Evolutionary conservation across 345 rosid genomes (phyloP).

Genomic region (Eutrema japonicum): DNA sequence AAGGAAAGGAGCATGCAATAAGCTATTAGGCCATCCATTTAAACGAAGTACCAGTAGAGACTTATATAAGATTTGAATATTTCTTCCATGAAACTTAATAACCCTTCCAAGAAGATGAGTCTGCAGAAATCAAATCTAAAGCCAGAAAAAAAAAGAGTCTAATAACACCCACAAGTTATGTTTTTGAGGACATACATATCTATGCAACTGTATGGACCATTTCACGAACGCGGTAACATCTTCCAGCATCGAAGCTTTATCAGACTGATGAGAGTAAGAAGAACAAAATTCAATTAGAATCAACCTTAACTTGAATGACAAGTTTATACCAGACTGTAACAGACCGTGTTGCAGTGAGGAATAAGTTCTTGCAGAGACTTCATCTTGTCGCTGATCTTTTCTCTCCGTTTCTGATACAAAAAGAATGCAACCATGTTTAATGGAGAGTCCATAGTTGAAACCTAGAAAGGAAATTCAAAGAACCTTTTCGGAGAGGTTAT

Average conservation of each 20-base stretch:
- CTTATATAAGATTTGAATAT: constrained; percentile 14
- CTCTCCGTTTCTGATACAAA: constrained; percentile 58
- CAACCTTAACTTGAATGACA: not conserved
- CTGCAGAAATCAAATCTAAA: constrained; percentile 9
- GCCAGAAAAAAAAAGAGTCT: not conserved
- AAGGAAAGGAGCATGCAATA: not conserved
- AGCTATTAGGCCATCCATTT: constrained; percentile 11
- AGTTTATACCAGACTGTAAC: not conserved
- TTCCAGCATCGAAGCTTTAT: constrained; percentile 42
- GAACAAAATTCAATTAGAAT: not conserved
- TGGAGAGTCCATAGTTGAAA: not conserved
- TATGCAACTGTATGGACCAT: constrained; percentile 20
- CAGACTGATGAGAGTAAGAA: constrained; percentile 23
- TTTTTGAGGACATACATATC: constrained; percentile 26
- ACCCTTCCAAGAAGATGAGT: constrained; percentile 22
- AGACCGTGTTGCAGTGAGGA: constrained; percentile 42
- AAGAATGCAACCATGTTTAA: not conserved
- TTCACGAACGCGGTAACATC: constrained; percentile 34
- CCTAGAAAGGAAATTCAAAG: constrained; percentile 21
- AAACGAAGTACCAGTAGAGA: constrained; percentile 17
- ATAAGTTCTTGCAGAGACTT: constrained; percentile 56
- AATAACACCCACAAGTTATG: not conserved
- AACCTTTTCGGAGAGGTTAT: constrained; percentile 85
- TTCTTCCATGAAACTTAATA: constrained; percentile 12
- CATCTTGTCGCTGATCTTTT: constrained; percentile 75